A percentile compares a stretch with the other conserved stretches of the same genome.
Conservation (phyloP, 805 yeast species). For the Wickerhamiella siamensis region DNA sequence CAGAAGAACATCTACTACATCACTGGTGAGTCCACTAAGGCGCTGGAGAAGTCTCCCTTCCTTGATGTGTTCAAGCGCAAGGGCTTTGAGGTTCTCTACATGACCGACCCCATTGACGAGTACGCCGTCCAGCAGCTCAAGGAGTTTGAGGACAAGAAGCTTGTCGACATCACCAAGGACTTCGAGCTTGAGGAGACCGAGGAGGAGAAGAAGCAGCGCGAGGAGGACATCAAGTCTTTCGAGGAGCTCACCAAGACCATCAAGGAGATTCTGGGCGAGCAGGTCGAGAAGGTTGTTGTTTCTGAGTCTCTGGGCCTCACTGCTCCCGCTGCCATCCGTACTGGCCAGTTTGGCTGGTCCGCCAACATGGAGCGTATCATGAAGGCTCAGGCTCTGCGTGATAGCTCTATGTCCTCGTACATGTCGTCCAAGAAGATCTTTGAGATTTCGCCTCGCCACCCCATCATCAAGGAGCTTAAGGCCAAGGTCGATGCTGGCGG, state of each 20-base stretch:
- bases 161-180: slow-evolving; percentile 98
- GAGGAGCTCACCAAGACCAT: slow-evolving; percentile 91
- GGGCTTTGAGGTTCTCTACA: slow-evolving; percentile 93
- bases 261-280: slow-evolving; percentile 95
- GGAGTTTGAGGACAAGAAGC: slow-evolving; percentile 98
- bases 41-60: slow-evolving; percentile 98
- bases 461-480: slow-evolving; percentile 90
- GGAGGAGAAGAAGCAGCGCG: slow-evolving; percentile 92
- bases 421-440: slow-evolving; percentile 99
- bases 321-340: slow-evolving; percentile 99
- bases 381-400: slow-evolving; percentile 99
- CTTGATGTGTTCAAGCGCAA: slow-evolving; percentile 96
- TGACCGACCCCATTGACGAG: slow-evolving; percentile 99
- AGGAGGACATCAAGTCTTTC: slow-evolving; percentile 78
- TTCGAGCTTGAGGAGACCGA: slow-evolving; percentile 92
- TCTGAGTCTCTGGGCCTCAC: slow-evolving; percentile 86
- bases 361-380: slow-evolving; percentile 99
- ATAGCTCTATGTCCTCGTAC: slow-evolving; percentile 96
- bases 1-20: slow-evolving; percentile 99
- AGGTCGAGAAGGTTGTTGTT: slow-evolving; percentile 97
- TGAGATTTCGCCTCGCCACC: slow-evolving; percentile 93
- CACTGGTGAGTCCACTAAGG: slow-evolving; percentile 96
- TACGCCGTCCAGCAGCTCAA: slow-evolving; percentile 98
- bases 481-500: slow-evolving; percentile 94
- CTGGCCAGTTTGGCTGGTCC: slow-evolving; percentile 99